A percentile compares a stretch with the other conserved stretches of the same genome.
Evolutionary conservation across 2,329 filamentous ascomycete genomes (phyloP).

Genomic region (Cryphonectria parasitica): DNA sequence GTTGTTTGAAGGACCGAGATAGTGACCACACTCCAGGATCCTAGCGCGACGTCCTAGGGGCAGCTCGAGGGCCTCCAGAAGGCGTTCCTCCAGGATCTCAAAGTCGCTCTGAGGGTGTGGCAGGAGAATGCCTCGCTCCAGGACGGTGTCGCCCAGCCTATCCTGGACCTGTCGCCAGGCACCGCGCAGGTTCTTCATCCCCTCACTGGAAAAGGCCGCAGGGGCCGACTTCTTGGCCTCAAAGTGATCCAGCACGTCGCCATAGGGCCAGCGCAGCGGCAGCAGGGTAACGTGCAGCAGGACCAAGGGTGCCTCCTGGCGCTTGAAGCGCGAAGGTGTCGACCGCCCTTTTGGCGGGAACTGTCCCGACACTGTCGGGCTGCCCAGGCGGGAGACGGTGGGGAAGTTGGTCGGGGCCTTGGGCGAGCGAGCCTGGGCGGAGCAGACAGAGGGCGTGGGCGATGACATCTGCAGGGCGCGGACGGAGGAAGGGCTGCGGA

Average conservation of each 20-base stretch:
- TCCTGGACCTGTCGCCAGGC: constrained; percentile 71
- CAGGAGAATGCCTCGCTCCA: constrained; percentile 74
- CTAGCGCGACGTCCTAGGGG: constrained; percentile 66
- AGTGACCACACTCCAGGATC: constrained; percentile 77
- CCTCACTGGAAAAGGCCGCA: constrained; percentile 43
- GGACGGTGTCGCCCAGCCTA: constrained; percentile 72
- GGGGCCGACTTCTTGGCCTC: constrained; percentile 34
- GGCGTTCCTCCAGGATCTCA: constrained; percentile 76
- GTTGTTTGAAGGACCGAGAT: constrained; percentile 64
- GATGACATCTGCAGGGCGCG: constrained; percentile 75
- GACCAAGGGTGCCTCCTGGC: constrained; percentile 67
- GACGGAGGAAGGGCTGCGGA: constrained; percentile 71
- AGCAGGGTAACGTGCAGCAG: constrained; percentile 78
- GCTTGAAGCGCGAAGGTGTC: constrained; percentile 62
- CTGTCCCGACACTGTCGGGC: constrained; percentile 54
- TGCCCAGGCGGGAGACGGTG: constrained; percentile 61
- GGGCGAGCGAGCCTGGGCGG: constrained; percentile 57
- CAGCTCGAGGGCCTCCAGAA: constrained; percentile 75
- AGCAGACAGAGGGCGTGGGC: constrained; percentile 60
- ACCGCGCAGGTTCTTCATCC: constrained; percentile 57
- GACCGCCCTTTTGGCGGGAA: constrained; percentile 57
- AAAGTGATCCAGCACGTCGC: constrained; percentile 46
- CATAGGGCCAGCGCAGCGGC: constrained; percentile 70
- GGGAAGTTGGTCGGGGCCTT: constrained; percentile 49
- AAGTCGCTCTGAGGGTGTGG: constrained; percentile 81